Evolutionary conservation across 306 rosid species (phyloP).

Genomic region (Castanospermum australe): DNA sequence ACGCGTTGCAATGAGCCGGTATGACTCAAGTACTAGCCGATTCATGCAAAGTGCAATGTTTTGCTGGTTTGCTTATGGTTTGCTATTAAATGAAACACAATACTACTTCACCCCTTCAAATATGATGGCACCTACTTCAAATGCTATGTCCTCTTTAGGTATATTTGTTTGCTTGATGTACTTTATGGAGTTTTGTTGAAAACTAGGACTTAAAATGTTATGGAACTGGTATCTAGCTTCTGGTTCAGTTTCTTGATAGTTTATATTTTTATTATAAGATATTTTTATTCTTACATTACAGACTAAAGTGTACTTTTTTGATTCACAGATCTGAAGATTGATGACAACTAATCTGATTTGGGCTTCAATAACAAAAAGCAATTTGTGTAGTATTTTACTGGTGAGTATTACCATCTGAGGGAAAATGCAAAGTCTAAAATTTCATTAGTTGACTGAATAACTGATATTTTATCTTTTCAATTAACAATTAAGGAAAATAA

Average conservation of each 20-base stretch:
- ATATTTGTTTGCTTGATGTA: no score
- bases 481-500: constrained; percentile 39
- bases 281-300: constrained; percentile 4
- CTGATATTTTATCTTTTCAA: constrained; percentile 24
- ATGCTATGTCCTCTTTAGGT: no score
- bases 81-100: no score
- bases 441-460: constrained; percentile 11
- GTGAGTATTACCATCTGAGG: constrained; percentile 24
- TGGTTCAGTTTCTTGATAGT: not conserved
- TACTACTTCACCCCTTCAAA: no score
- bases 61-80: no score
- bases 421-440: constrained; percentile 5
- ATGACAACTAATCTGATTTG: constrained; percentile 35
- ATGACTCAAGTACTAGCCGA: no score
- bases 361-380: constrained; percentile 31
- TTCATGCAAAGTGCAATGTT: no score
- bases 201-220: no score
- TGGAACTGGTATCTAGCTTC: no score
- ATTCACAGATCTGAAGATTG: constrained; percentile 42
- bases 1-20: no score
- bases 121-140: no score
- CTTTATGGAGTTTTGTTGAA: no score
- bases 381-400: constrained; percentile 37
- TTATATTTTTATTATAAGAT: constrained; percentile 10
- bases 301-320: not conserved